phyloP scores from a whole-genome alignment of 208 protist species.

The Crithidia mellificae region DNA sequence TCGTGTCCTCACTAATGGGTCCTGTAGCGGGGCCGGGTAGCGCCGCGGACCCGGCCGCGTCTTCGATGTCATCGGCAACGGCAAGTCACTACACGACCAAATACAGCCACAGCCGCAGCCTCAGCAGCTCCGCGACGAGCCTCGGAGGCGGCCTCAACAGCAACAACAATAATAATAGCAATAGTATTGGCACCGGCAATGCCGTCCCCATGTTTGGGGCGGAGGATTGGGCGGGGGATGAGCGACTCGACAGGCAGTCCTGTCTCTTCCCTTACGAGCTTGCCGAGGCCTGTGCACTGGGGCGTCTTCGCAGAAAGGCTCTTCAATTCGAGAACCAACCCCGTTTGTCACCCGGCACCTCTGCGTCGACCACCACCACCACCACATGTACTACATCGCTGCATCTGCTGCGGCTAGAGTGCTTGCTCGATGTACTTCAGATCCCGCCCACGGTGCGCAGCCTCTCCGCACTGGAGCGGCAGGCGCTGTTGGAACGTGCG shows the following conservation, averaged over 20 bases:
- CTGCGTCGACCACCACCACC: too few species aligned
- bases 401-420: conserved; percentile 27
- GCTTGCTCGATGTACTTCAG: conserved; percentile 20
- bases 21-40: neutral
- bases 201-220: neutral
- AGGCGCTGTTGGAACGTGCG: conserved; percentile 11
- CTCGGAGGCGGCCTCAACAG: neutral
- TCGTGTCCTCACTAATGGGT: neutral
- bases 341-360: too few species aligned
- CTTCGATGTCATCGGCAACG: neutral
- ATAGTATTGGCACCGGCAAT: too few species aligned
- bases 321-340: too few species aligned
- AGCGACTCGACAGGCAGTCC: conserved; percentile 18
- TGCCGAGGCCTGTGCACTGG: conserved; percentile 33
- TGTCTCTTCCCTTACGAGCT: conserved; percentile 26
- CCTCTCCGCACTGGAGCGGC: conserved; percentile 16
- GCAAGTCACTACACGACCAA: neutral
- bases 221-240: neutral
- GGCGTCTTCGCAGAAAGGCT: too few species aligned
- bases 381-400: conserved; percentile 14
- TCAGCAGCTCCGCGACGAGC: conserved; percentile 13
- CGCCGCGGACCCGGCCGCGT: neutral
- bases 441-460: conserved; percentile 22
- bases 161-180: too few species aligned
- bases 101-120: conserved; percentile 14